phyloP scores from a whole-genome alignment of 2,329 filamentous ascomycete genomes.

The Plectosphaerella sp. region DNA sequence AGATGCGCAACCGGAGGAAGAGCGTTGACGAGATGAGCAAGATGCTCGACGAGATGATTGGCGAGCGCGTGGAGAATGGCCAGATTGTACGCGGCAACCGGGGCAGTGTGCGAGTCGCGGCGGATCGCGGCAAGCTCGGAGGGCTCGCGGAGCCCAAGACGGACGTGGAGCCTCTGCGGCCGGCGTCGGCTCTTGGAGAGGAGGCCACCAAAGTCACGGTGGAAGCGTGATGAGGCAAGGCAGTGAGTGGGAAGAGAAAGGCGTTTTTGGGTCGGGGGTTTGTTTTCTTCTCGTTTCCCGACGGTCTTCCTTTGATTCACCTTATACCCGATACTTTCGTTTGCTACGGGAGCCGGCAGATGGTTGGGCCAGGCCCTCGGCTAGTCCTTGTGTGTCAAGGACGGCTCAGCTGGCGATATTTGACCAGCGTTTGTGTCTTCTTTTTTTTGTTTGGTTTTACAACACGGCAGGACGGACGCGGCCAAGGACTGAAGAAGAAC shows the following conservation, averaged over 20 bases:
- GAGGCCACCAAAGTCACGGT: not conserved
- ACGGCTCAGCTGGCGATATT: too few relatives aligned
- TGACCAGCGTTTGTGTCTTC: too few relatives aligned
- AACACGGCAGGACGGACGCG: not conserved
- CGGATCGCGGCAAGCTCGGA: conserved; percentile 34
- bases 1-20: conserved; percentile 47
- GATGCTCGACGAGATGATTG: conserved; percentile 95
- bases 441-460: not conserved
- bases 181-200: conserved; percentile 24
- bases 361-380: conserved; percentile 9
- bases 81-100: conserved; percentile 62
- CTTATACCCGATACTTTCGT: conserved; percentile 32
- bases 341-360: conserved; percentile 17
- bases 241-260: conserved; percentile 2
- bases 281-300: not conserved
- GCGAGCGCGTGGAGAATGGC: conserved; percentile 75
- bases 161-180: conserved; percentile 33
- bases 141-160: conserved; percentile 25
- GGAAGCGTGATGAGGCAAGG: not conserved
- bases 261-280: conserved; percentile 7
- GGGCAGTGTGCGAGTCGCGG: conserved; percentile 61
- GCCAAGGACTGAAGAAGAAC: not conserved
- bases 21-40: conserved; percentile 90
- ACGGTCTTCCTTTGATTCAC: conserved; percentile 8
- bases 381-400: not conserved